Base-by-base conservation (phyloP, 2,329 filamentous ascomycete species). In the Penicillium sp. region DNA sequence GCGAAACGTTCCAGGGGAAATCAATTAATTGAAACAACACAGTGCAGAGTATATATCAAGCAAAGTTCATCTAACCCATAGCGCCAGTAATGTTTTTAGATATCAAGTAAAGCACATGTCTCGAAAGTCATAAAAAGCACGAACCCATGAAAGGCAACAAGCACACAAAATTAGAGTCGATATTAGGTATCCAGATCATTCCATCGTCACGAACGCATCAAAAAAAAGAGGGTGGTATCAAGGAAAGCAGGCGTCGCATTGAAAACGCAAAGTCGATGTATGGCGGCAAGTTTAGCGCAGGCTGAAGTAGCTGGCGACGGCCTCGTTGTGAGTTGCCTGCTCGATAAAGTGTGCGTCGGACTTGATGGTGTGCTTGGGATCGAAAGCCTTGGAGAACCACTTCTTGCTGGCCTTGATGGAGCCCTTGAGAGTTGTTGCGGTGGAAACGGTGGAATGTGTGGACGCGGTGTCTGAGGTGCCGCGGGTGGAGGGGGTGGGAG, bases 361-460 rank as follows among this genome's bases (percentile, higher is more conserved):
- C 10, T 36, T 46, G 3, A 20, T 40, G 35, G 24, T n/a, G 24
- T 46, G 27, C 2, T 47, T 44, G 39, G 43, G 36, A 22, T 38
- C 46, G 16, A 22, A 27, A 46, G 33, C 41, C 59, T 63, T 14
- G 57, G 58, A 62, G 53, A 53, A 62, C 55, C 55, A 63, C 44
- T 60, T 58, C 35, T 55, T 55, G 44, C 33, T 47, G 30, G 45
- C 45, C 14, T 41, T 22, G 13, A 63, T 56, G 28, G 40, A 35
- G 42, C 52, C 51, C 47, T 64, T 63, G 20, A 66, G 56, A 2
- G 63, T 65, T 45, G 63, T 57, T 18, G 63, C 60, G 5, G 52
- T 60, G 44, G 63, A 65, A 45, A 57, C 56, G 46, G 50, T 52
- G 44, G 63, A 65, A 48, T 57, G 44, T 46, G 53, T 61, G 11